Evolutionary conservation across 1,284 basidiomycete species (phyloP).

Genomic region (Fistulinella cinereoalba): DNA sequence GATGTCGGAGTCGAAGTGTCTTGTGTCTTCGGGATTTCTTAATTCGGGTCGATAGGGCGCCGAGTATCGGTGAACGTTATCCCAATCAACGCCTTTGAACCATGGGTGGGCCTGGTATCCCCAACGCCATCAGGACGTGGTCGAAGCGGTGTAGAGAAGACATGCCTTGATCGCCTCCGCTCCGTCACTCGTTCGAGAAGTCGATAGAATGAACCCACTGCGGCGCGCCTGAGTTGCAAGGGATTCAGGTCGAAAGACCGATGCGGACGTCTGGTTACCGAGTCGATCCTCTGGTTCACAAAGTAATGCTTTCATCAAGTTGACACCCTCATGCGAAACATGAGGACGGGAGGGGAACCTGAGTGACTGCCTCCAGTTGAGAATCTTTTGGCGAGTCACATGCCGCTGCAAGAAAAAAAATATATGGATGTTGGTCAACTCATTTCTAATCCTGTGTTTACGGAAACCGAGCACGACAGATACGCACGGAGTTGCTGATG

Average conservation of each 20-base stretch:
- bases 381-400: conserved; percentile 86
- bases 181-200: conserved; percentile 66
- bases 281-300: conserved; percentile 95
- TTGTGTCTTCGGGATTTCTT: conserved; percentile 75
- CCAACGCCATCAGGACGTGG: conserved; percentile 23
- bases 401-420: conserved; percentile 56
- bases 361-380: conserved; percentile 89
- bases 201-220: conserved; percentile 66
- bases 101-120: conserved; percentile 71
- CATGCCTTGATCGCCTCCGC: conserved; percentile 83
- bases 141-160: conserved; percentile 19
- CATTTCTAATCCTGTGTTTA: conserved; percentile 20
- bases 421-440: conserved; percentile 7
- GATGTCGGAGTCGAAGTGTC: conserved; percentile 92
- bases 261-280: conserved; percentile 69
- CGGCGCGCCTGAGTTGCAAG: conserved; percentile 70
- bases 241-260: conserved; percentile 73
- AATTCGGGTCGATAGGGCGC: conserved; percentile 90
- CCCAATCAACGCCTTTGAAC: conserved; percentile 86
- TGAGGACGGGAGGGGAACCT: conserved; percentile 83
- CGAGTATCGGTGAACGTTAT: conserved; percentile 71
- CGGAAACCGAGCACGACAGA: conserved; percentile 15
- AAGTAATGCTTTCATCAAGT: conserved; percentile 83
- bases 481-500: conserved; percentile 80
- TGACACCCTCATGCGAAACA: conserved; percentile 82